Conservation (phyloP, 1,284 basidiomycete species). For the Sporisorium graminicola region DNA sequence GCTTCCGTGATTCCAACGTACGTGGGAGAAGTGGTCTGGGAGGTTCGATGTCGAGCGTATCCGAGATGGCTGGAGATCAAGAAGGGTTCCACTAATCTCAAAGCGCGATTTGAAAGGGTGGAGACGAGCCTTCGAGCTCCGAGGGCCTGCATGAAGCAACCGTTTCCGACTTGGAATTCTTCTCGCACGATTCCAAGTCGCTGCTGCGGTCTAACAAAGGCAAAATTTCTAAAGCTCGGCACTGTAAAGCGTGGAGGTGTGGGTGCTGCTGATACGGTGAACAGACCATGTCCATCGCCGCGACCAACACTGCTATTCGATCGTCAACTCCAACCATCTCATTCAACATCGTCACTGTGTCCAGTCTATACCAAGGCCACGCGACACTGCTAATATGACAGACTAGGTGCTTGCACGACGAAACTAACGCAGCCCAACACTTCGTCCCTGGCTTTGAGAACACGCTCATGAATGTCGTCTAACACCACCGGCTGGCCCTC, state of each 20-base stretch:
- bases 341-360: neutral
- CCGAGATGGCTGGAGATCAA: constrained; percentile 8
- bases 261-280: neutral
- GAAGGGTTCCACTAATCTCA: neutral
- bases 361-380: neutral
- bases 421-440: constrained; percentile 3
- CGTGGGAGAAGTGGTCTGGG: constrained; percentile 20
- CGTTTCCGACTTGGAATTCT: neutral
- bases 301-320: neutral
- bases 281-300: constrained; percentile 4
- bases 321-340: neutral
- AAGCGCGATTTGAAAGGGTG: constrained; percentile 7
- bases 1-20: constrained; percentile 12
- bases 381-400: constrained; percentile 6
- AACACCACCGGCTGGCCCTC: constrained; percentile 11
- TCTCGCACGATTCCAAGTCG: constrained; percentile 35
- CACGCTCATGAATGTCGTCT: constrained; percentile 37
- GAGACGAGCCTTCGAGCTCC: constrained; percentile 20
- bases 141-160: constrained; percentile 25
- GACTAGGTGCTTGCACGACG: neutral
- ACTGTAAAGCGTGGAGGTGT: constrained; percentile 9
- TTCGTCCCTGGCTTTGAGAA: neutral
- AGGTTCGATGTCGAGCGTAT: constrained; percentile 21
- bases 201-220: constrained; percentile 2
- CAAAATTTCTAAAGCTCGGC: neutral